Evolutionary conservation across 192 early-diverging fungal genomes (phyloP).

Genomic region (Gorgonomyces haynaldii): DNA sequence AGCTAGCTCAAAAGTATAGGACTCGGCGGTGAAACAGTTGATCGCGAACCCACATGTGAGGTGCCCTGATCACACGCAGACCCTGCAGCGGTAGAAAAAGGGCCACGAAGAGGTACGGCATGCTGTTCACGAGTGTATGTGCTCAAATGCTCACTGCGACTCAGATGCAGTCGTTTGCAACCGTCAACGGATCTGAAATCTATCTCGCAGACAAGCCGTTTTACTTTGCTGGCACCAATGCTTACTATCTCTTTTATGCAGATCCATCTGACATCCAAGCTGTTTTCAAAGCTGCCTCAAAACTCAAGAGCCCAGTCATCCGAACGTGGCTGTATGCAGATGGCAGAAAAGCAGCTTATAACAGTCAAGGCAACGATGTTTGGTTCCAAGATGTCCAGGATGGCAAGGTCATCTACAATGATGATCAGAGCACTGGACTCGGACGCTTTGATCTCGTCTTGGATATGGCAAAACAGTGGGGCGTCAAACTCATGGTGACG

Average conservation of each 20-base stretch:
- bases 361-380: not conserved
- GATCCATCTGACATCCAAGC: constrained; percentile 5
- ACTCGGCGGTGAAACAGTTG: too few relatives aligned
- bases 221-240: constrained; percentile 21
- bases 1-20: too few relatives aligned
- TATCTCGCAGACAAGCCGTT: constrained; percentile 7
- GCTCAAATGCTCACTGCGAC: too few relatives aligned
- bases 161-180: too few relatives aligned
- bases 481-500: constrained; percentile 21
- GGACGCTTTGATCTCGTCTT: constrained; percentile 22
- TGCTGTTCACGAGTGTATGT: too few relatives aligned
- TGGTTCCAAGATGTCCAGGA: constrained; percentile 11
- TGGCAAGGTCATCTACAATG: constrained; percentile 2
- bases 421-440: constrained; percentile 13
- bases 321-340: constrained; percentile 25
- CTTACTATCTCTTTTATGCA: constrained; percentile 16
- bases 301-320: constrained; percentile 11
- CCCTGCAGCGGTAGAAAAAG: too few relatives aligned
- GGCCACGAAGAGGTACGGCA: too few relatives aligned
- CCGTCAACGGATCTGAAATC: not conserved
- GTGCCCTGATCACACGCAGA: too few relatives aligned
- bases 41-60: too few relatives aligned
- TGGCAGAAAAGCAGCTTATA: not conserved
- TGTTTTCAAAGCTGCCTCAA: constrained; percentile 7
- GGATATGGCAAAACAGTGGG: constrained; percentile 8